Evolutionary conservation across 1,139 yeast species (phyloP).

Genomic region (Candida sp.): DNA sequence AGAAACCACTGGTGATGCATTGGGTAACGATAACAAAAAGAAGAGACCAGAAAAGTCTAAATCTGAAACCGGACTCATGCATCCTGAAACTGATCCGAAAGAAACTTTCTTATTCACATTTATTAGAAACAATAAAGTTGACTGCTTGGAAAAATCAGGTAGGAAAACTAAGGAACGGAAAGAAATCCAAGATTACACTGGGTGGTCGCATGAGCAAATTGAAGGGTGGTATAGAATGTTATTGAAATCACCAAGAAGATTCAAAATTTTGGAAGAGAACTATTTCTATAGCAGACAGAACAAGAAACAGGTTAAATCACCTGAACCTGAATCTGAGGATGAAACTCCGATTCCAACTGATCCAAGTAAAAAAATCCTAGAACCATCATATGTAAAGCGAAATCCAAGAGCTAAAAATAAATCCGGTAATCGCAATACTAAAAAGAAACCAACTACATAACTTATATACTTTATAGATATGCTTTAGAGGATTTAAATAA

Average conservation of each 20-base stretch:
- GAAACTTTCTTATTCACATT: conserved; percentile 47
- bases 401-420: background rate
- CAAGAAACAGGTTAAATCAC: background rate
- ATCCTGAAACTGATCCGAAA: conserved; percentile 5
- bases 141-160: conserved; percentile 17
- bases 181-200: conserved; percentile 47
- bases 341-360: background rate
- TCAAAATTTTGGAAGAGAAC: conserved; percentile 58
- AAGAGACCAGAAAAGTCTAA: conserved; percentile 1
- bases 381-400: background rate
- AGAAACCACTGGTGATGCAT: conserved; percentile 30
- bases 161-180: conserved; percentile 54
- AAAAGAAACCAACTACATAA: background rate
- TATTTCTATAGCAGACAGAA: conserved; percentile 30
- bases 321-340: background rate
- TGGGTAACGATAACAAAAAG: conserved; percentile 12
- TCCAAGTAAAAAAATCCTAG: background rate
- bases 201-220: conserved; percentile 86
- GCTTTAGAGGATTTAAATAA: background rate
- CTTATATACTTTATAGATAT: background rate
- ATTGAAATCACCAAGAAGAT: conserved; percentile 59
- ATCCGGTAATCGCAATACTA: background rate
- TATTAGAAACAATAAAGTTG: background rate
- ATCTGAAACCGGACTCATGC: background rate
- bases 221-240: conserved; percentile 92